Evolutionary conservation across 208 protist genomes (phyloP).

Genomic region (Leishmania mexicana): DNA sequence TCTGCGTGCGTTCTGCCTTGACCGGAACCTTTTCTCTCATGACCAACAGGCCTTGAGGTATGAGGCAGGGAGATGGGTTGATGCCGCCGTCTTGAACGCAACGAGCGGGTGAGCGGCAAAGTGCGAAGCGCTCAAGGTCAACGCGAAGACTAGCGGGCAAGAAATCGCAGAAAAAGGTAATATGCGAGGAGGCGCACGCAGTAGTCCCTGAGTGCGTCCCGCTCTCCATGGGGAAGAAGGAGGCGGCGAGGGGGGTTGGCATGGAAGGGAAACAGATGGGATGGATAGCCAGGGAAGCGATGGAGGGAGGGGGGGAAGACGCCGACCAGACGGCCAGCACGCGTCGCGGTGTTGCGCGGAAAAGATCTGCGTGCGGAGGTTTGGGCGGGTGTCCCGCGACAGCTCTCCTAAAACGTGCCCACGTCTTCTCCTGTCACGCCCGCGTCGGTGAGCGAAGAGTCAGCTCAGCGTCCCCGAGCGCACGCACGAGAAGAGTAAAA

Average conservation of each 20-base stretch:
- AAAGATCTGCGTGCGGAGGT: neutral
- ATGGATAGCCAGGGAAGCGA: neutral
- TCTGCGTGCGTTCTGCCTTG: neutral
- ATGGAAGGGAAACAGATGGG: neutral
- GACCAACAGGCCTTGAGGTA: neutral
- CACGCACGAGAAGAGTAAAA: neutral
- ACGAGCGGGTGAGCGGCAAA: neutral
- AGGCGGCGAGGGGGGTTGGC: neutral
- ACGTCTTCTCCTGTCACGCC: neutral
- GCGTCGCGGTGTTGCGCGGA: neutral
- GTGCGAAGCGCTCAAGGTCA: neutral
- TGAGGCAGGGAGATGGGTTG: neutral
- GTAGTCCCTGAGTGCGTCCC: neutral
- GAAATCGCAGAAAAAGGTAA: neutral
- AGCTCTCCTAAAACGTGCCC: neutral
- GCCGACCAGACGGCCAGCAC: neutral
- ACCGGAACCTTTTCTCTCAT: neutral
- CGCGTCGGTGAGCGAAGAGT: neutral
- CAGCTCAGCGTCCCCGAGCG: neutral
- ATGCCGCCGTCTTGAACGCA: neutral
- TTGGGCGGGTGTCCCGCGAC: neutral
- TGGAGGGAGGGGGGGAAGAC: neutral
- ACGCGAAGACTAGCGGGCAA: neutral
- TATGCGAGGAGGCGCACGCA: neutral
- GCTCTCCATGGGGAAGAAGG: neutral